A percentile compares a stretch with the other conserved stretches of the same genome.
Conservation (phyloP, 169 alveolate genomes). For the Babesia divergens region DNA sequence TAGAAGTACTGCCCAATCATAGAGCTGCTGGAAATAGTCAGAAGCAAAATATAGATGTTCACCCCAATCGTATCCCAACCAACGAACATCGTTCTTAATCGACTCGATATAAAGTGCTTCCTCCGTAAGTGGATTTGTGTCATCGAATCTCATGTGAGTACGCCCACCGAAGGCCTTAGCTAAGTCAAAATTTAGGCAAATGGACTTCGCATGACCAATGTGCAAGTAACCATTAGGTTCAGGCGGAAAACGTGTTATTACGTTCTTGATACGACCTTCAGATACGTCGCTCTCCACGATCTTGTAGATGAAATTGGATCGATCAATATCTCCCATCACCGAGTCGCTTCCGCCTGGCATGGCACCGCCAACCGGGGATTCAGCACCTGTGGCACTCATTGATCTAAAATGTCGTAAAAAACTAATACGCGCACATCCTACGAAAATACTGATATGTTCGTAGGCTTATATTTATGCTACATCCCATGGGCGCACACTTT, state of each 20-base stretch:
- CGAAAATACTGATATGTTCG: background rate
- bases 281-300: slow-evolving; percentile 79
- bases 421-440: background rate
- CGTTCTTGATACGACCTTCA: slow-evolving; percentile 68
- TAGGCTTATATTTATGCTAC: background rate
- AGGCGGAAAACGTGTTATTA: slow-evolving; percentile 99
- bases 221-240: slow-evolving; percentile 99
- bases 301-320: slow-evolving; percentile 75
- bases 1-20: slow-evolving; percentile 92
- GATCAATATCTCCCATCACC: background rate
- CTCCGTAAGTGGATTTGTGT: slow-evolving; percentile 98
- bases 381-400: slow-evolving; percentile 15
- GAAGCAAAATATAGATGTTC: slow-evolving; percentile 91
- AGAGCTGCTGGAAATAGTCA: slow-evolving; percentile 96
- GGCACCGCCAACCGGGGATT: slow-evolving; percentile 1
- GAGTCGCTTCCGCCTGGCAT: background rate
- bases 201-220: slow-evolving; percentile 99
- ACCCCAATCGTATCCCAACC: slow-evolving; percentile 97
- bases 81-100: slow-evolving; percentile 86
- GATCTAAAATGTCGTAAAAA: background rate
- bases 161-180: slow-evolving; percentile 91
- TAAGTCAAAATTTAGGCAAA: slow-evolving; percentile 93
- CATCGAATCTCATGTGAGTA: slow-evolving; percentile 97
- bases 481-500: background rate
- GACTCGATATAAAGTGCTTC: slow-evolving; percentile 92